A percentile compares a stretch with the other conserved stretches of the same genome.
Evolutionary conservation across 176 grass and related monocot genomes (phyloP).

Genomic region (Ampelocalamus luodianensis): DNA sequence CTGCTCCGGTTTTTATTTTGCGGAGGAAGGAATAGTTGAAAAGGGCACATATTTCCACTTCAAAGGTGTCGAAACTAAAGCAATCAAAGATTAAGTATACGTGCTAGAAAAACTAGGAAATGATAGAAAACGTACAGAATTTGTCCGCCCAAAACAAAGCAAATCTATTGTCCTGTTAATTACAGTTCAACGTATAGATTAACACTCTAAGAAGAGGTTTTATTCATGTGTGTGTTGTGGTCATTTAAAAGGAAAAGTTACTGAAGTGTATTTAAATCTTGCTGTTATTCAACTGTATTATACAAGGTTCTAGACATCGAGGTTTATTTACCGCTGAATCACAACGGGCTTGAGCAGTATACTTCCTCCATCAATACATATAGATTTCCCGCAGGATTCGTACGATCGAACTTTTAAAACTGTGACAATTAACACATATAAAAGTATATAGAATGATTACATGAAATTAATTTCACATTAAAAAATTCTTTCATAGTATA

Average conservation of each 20-base stretch:
- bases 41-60: background rate
- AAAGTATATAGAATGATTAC: background rate
- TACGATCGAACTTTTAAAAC: background rate
- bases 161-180: background rate
- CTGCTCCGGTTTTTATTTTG: too few relatives aligned
- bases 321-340: background rate
- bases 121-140: background rate
- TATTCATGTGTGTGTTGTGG: background rate
- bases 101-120: too few relatives aligned
- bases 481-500: background rate
- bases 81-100: background rate
- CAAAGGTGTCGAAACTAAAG: background rate
- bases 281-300: background rate
- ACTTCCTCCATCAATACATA: background rate
- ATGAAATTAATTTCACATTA: background rate
- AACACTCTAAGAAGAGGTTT: background rate
- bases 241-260: background rate
- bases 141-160: background rate
- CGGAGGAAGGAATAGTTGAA: too few relatives aligned
- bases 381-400: background rate
- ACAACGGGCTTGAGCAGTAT: background rate
- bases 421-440: background rate
- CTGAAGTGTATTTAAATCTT: background rate
- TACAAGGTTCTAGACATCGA: conserved; percentile 4
- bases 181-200: background rate